Evolutionary conservation across 257 asterid species (phyloP), one percentile per base, ranked within the genome.

Genomic region (Solanum etuberosum): DNA sequence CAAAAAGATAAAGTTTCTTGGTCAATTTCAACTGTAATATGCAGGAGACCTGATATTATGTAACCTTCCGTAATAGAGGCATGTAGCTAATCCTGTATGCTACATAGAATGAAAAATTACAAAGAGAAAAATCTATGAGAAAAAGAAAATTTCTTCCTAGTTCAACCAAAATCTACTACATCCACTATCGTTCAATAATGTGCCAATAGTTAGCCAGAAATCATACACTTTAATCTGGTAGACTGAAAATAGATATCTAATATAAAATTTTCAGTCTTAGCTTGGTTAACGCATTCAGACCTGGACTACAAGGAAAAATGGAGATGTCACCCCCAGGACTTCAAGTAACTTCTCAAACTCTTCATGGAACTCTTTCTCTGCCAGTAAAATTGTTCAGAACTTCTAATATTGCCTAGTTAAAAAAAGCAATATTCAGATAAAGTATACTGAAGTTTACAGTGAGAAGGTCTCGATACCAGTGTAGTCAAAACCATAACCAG

Each of bases 291-390:
- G 3, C 86, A 85, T 84, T 88, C 97, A 87, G 82, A 97, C 99
- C 99, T 97, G 99, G 89, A 94, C 98, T 71, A 94, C 98, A 5
- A 97, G 93, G 93, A 38, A 91, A 91, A 95, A 93, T 16, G 99
- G 99, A 89, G 96, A 90, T 65, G 93, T 86, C 78, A 94, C 84
- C 86, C 89, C 96, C 34, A 97, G 98, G 48, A 92, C 94, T 59
- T 91, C 94, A 83, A 97, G 93, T 89, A 97, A 92, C 90, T 93
- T 94, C 94, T 95, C 98, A 27, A 97, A 93, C 73, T 88, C 98
- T 29, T 94, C 98, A 90, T 97, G 99, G 90, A 94, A 97, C 93
- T 95, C 99, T 84, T 93, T 94, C 93, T 97, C 99, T 97, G 96
- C 85, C 86, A 76, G 86, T 89, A 43, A 89, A 85, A 9, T 86